Evolutionary conservation across 2,329 filamentous ascomycete species (phyloP).

Genomic region (Ophiostoma novo-ulmi): DNA sequence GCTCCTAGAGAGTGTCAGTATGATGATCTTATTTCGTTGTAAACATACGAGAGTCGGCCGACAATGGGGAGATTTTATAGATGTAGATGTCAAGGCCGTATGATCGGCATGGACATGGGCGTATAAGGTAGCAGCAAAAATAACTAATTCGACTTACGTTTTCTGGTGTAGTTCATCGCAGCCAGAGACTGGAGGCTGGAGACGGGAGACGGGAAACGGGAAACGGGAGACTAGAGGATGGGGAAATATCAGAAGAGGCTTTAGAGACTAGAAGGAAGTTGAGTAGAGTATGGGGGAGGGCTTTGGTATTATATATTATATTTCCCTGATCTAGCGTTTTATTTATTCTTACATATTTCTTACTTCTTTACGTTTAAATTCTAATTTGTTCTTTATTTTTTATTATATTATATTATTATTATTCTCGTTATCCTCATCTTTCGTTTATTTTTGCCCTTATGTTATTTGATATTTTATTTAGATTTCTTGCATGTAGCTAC

Average conservation of each 20-base stretch:
- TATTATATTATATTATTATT: neutral
- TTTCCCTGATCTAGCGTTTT: neutral
- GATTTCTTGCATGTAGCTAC: too few relatives aligned
- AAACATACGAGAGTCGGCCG: neutral
- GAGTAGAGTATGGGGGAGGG: neutral
- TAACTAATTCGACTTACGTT: slow-evolving; percentile 30
- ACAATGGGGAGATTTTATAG: neutral
- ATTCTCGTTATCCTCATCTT: too few relatives aligned
- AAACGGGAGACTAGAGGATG: neutral
- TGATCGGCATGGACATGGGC: neutral
- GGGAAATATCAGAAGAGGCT: neutral
- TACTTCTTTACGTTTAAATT: neutral
- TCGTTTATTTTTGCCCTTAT: too few relatives aligned
- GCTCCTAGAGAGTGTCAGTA: slow-evolving; percentile 31
- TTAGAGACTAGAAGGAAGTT: neutral
- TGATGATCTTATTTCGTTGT: neutral
- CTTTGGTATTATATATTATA: neutral
- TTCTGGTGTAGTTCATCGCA: slow-evolving; percentile 37
- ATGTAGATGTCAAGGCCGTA: neutral
- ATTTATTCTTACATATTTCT: neutral
- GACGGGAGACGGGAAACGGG: neutral
- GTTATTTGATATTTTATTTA: too few relatives aligned
- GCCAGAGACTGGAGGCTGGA: neutral
- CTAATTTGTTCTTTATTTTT: neutral
- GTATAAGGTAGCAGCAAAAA: neutral